Evolutionary conservation across 208 protist genomes (phyloP).

Genomic region (Porcisia hertigi): DNA sequence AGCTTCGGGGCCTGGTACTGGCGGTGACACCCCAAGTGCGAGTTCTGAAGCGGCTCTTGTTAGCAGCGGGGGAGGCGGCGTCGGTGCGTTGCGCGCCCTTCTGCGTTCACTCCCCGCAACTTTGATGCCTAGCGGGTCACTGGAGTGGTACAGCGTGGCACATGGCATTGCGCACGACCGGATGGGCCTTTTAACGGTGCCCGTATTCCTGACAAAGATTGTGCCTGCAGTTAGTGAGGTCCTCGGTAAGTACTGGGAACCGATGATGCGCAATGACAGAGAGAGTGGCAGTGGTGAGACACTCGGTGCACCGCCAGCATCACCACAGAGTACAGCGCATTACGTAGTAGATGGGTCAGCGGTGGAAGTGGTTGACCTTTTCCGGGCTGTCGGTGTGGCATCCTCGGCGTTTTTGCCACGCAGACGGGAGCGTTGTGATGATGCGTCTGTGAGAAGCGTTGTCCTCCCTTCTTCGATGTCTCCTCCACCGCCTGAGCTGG

Average conservation of each 20-base stretch:
- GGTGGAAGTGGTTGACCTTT: neutral
- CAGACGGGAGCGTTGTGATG: neutral
- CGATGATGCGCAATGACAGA: neutral
- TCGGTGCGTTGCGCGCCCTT: slow-evolving; percentile 15
- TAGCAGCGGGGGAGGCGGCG: slow-evolving; percentile 23
- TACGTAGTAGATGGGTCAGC: slow-evolving; percentile 2
- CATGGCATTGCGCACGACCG: slow-evolving; percentile 20
- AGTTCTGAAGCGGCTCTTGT: neutral
- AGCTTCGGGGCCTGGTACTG: neutral
- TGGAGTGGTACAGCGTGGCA: slow-evolving; percentile 31
- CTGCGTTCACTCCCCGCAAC: slow-evolving; percentile 11
- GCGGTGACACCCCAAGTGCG: neutral
- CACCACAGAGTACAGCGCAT: neutral
- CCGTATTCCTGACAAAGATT: slow-evolving; percentile 11
- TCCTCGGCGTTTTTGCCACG: neutral
- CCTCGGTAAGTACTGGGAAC: slow-evolving; percentile 16
- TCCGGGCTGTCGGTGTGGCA: neutral
- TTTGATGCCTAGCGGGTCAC: slow-evolving; percentile 17
- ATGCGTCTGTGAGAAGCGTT: neutral
- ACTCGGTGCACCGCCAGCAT: neutral
- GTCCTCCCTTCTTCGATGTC: neutral
- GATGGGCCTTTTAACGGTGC: slow-evolving; percentile 21
- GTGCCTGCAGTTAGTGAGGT: slow-evolving; percentile 17
- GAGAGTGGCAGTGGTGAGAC: neutral
- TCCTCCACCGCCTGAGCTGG: neutral